These are phyloP conservation scores for Coemansia sp. DNA, from an alignment of 192 early-diverging fungal species.

Conservation along the genomic window DNA sequence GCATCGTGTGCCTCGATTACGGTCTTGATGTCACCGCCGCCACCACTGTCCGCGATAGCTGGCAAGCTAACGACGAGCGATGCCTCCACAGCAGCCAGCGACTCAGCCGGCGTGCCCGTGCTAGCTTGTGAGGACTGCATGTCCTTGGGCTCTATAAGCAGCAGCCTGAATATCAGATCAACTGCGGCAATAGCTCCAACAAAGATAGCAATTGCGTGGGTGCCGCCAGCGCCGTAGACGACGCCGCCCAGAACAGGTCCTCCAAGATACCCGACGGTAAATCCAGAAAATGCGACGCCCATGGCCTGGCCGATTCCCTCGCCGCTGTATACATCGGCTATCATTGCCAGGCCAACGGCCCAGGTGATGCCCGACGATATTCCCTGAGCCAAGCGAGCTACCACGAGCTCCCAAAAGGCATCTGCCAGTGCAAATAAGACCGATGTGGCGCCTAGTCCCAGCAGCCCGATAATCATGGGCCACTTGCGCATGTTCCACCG, in stretches of 20 bases:
- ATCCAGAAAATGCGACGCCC: constrained; percentile 69
- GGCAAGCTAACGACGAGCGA: too few relatives aligned
- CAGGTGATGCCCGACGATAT: constrained; percentile 74
- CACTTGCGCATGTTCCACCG: constrained; percentile 70
- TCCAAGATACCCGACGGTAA: constrained; percentile 69
- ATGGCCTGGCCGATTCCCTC: constrained; percentile 70
- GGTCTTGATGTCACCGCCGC: constrained; percentile 4
- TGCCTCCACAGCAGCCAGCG: background rate
- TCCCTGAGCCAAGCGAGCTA: constrained; percentile 75
- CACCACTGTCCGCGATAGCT: background rate
- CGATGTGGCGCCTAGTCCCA: constrained; percentile 66
- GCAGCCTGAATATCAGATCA: constrained; percentile 64
- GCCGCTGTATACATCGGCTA: constrained; percentile 71
- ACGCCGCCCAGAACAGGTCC: constrained; percentile 71
- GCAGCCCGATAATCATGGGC: constrained; percentile 76
- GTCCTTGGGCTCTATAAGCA: constrained; percentile 64
- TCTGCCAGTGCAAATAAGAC: constrained; percentile 65
- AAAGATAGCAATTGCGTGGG: constrained; percentile 70
- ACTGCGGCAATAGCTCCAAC: constrained; percentile 62
- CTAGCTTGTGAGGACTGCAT: constrained; percentile 10
- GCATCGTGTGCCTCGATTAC: background rate
- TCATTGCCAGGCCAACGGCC: constrained; percentile 73
- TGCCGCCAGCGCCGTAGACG: constrained; percentile 68
- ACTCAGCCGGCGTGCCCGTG: too few relatives aligned
- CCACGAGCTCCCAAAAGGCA: constrained; percentile 66